Evolutionary conservation across 495 filamentous ascomycete species (phyloP), one percentile per base, ranked within the genome.

Genomic region (Alectoria sarmentosa): DNA sequence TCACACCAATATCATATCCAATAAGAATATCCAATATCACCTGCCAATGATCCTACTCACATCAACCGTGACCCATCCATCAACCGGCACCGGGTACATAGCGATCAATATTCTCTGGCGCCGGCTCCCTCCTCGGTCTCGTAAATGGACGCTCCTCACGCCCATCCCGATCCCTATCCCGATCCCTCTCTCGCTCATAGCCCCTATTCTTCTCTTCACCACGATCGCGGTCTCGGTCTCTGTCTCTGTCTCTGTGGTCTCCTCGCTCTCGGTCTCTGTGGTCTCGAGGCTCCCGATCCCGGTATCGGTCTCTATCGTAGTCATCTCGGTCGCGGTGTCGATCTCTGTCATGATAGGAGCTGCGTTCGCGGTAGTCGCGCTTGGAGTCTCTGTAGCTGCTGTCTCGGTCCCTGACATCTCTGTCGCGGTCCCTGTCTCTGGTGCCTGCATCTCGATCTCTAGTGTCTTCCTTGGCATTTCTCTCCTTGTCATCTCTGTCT

Each of bases 61-160:
- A 5, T 59, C 37, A 30, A 38, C 37, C 11, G 13, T 42, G 1
- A 59, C 56, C 36, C 36, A n/a, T 37, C 36, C 26, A 60, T 38
- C 46, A 49, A 49, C 46, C 46, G 14, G 46, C 46, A 54, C 58
- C 65, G 17, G 82, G 82, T n/a, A 83, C 77, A 66, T 85, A 84
- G 10, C 82, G 78, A 71, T 85, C 81, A 66, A 82, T 80, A 11
- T 83, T 78, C 28, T 75, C 71, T 37, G 72, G 72, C 4, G 73
- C 68, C 9, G 60, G 58, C 48, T 72, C 66, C 44, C 63, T 56
- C 61, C 60, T 66, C 56, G 54, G 48, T 34, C 42, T 54, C 65
- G 26, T 63, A 17, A 28, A 34, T 8, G 49, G 49, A 19, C 49
- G 49, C 28, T 54, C 56, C 4, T 67, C 64, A 19, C 67, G 60